phyloP scores from a whole-genome alignment of 2,329 filamentous ascomycete species.

The Botrytis aclada region DNA sequence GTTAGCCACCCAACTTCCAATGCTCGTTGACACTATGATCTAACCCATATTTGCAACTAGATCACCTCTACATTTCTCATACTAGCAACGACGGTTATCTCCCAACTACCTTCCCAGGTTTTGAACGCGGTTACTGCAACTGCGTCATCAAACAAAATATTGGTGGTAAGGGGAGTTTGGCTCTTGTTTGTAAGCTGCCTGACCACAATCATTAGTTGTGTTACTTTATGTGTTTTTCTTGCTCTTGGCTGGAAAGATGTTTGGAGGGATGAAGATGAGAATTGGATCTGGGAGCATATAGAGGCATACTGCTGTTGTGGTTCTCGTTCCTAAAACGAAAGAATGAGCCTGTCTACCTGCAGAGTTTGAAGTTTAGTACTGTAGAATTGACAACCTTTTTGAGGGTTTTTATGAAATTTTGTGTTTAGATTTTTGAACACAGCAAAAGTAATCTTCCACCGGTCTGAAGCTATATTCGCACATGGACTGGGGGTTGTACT shows the following conservation, averaged over 20 bases:
- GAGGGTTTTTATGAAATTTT: no score
- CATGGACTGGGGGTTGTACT: accelerated
- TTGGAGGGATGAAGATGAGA: neutral
- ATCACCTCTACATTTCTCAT: neutral
- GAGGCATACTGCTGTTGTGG: neutral
- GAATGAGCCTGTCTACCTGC: neutral
- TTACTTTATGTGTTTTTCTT: neutral
- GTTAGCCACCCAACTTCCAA: neutral
- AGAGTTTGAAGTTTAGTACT: neutral
- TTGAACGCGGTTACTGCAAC: neutral
- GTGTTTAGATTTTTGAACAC: no score
- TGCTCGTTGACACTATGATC: neutral
- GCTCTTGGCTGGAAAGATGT: neutral
- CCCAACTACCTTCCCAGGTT: neutral
- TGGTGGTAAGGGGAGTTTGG: neutral
- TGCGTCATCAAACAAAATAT: neutral
- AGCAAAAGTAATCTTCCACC: neutral
- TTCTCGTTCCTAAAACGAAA: neutral
- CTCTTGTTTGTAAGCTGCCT: neutral
- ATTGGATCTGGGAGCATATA: neutral
- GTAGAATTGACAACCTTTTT: neutral
- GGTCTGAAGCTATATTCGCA: neutral
- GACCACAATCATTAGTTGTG: neutral
- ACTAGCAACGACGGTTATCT: neutral
- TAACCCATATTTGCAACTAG: neutral